Base-by-base conservation (phyloP, 805 yeast genomes). In the Ogataea corticis region DNA sequence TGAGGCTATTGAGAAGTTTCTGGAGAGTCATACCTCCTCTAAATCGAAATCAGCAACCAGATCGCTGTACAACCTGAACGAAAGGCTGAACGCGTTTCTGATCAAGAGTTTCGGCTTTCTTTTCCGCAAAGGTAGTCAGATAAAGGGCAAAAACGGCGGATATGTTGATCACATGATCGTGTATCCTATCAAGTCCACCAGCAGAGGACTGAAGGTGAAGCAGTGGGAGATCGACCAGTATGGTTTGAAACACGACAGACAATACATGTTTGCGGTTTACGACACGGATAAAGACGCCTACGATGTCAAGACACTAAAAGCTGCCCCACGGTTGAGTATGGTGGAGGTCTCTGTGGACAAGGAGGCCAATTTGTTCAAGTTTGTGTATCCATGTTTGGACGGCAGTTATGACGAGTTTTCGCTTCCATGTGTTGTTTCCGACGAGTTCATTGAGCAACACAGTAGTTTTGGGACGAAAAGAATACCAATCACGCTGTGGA, bases 181-280 rank as follows among this genome's bases (percentile, higher is more conserved):
- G 4, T 64, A 62, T 40, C 68, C 68, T 1, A 59, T 64, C 38
- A 64, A 64, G 38, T 54, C 65, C 2, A 57, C 55, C 5, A 48
- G 58, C 13, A 54, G 38, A 11, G 67, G 67, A 3, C 23, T 61
- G 14, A 49, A 45, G 16, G 62, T 58, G 7, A 49, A 47, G 9
- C 42, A 56, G 33, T 64, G 68, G 67, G 51, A 48, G 14, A 36
- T 61, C 14, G 55, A 51, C 28, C 42, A 44, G n/a, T 59, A 55
- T 41, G 68, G 68, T 1, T 51, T 64, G 25, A 52, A 48, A 41
- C 56, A 58, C 29, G 67, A 64, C 41, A 51, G 67, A 41, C 61
- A 58, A 45, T 64, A 52, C 34, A 46, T 51, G 42, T 33, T 64
- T 28, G 53, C 62, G 2, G 21, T n/a, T 2, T 52, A 29, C n/a